A percentile compares a stretch with the other conserved stretches of the same genome.
Evolutionary conservation across 2,329 filamentous ascomycete genomes (phyloP).

Genomic region (Pseudocercospora musae): DNA sequence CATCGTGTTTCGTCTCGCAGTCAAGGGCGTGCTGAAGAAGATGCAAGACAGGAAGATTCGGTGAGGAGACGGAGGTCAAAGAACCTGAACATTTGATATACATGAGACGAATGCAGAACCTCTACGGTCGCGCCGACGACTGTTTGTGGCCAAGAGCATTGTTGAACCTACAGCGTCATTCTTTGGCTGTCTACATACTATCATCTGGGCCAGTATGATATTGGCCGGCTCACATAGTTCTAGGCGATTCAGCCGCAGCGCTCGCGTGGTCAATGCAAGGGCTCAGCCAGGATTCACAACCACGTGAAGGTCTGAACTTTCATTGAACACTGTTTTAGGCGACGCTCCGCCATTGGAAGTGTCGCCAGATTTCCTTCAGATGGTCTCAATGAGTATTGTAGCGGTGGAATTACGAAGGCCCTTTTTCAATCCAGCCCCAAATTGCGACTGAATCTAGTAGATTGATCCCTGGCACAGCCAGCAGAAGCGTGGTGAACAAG

Average conservation of each 20-base stretch:
- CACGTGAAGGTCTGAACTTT: not conserved
- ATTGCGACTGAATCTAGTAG: not conserved
- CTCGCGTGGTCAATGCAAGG: not conserved
- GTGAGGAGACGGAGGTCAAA: not conserved
- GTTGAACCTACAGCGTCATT: not conserved
- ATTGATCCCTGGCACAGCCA: not conserved
- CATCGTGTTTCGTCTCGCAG: not conserved
- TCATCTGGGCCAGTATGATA: not conserved
- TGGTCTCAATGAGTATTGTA: not conserved
- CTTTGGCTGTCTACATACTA: not conserved
- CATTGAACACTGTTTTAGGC: constrained; percentile 1
- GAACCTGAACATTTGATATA: not conserved
- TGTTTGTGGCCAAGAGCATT: not conserved
- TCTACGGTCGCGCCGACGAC: not conserved
- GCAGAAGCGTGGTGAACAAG: not conserved
- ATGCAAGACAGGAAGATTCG: not conserved
- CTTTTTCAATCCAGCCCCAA: not conserved
- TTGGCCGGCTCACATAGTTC: not conserved
- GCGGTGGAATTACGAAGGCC: not conserved
- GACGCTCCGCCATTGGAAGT: not conserved
- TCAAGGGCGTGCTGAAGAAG: not conserved
- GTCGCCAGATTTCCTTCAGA: not conserved
- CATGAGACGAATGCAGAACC: not conserved
- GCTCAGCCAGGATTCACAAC: not conserved
- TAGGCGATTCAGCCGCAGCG: not conserved